Evolutionary conservation across 495 filamentous ascomycete genomes (phyloP).

Genomic region (Hypomontagnella submonticulosa): DNA sequence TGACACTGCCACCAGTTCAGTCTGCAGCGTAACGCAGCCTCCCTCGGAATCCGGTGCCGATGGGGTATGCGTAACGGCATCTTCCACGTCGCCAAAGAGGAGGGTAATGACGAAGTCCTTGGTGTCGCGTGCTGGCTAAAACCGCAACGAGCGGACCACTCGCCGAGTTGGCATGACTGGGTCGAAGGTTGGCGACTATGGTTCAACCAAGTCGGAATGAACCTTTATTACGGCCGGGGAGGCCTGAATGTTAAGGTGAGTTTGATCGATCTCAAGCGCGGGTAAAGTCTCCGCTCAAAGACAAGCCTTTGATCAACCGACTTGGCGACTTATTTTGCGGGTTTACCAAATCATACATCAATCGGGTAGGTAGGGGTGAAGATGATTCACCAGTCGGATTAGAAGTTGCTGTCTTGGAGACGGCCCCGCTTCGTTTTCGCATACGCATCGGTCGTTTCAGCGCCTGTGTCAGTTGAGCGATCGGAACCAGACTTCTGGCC

Average conservation of each 20-base stretch:
- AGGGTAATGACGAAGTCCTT: conserved; percentile 58
- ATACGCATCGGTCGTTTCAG: conserved; percentile 35
- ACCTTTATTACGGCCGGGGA: conserved; percentile 70
- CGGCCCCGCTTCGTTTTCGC: conserved; percentile 16
- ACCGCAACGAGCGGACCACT: conserved; percentile 56
- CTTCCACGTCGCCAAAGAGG: conserved; percentile 71
- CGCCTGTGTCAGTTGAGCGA: conserved; percentile 30
- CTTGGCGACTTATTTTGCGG: conserved; percentile 23
- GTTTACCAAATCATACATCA: conserved; percentile 11
- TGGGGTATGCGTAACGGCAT: conserved; percentile 72
- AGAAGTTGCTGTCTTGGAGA: conserved; percentile 19
- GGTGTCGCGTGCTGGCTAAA: conserved; percentile 74
- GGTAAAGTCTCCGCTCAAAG: conserved; percentile 21
- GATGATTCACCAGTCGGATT: conserved; percentile 28
- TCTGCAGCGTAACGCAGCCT: conserved; percentile 66
- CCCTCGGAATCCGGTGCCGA: conserved; percentile 69
- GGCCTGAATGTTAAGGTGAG: conserved; percentile 66
- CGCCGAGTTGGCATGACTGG: conserved; percentile 65
- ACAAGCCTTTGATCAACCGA: conserved; percentile 36
- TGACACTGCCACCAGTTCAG: conserved; percentile 58
- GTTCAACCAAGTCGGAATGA: conserved; percentile 68
- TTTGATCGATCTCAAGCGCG: conserved; percentile 19
- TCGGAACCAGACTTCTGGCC: conserved; percentile 14
- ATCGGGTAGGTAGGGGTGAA: conserved; percentile 8
- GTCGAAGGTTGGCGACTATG: conserved; percentile 68